phyloP scores from a whole-genome alignment of 208 protist genomes.

The Leishmania arabica region DNA sequence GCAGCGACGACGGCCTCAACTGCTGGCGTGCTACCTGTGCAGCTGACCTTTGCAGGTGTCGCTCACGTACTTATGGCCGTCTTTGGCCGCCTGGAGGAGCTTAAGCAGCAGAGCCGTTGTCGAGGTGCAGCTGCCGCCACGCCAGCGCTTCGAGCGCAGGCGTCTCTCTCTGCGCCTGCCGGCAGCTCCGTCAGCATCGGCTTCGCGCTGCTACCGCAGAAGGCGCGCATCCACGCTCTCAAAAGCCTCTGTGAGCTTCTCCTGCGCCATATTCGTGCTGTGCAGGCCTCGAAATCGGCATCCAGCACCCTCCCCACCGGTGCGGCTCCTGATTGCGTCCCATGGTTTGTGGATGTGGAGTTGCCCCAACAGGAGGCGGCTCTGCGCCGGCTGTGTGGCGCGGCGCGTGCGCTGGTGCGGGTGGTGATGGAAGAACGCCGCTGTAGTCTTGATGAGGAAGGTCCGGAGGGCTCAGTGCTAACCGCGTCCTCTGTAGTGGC shows the following conservation, averaged over 20 bases:
- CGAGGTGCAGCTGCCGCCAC: slow-evolving; percentile 3
- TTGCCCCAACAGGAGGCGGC: slow-evolving; percentile 43
- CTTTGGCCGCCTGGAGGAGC: slow-evolving; percentile 42
- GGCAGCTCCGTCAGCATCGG: slow-evolving; percentile 2
- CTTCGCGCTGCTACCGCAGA: slow-evolving; percentile 74
- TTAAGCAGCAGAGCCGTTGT: slow-evolving; percentile 55
- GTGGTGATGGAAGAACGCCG: slow-evolving; percentile 82
- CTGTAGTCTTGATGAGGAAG: slow-evolving; percentile 57
- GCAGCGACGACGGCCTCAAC: not conserved
- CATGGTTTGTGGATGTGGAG: slow-evolving; percentile 54
- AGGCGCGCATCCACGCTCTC: slow-evolving; percentile 77
- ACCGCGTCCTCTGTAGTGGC: slow-evolving; percentile 43
- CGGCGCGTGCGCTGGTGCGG: slow-evolving; percentile 63
- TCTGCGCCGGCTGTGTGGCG: slow-evolving; percentile 54
- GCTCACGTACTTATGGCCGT: slow-evolving; percentile 35
- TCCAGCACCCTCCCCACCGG: not conserved
- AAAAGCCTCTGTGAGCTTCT: slow-evolving; percentile 65
- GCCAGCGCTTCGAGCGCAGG: slow-evolving; percentile 4
- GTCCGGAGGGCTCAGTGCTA: slow-evolving; percentile 69
- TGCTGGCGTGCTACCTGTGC: slow-evolving; percentile 8
- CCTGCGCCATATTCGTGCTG: slow-evolving; percentile 37
- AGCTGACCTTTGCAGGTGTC: slow-evolving; percentile 54
- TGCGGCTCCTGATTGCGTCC: not conserved
- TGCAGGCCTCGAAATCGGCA: slow-evolving; percentile 3
- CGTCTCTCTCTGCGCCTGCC: not conserved